These are phyloP conservation scores for Suillus americanus DNA, from an alignment of 768 basidiomycete species.

Conservation along the genomic window DNA sequence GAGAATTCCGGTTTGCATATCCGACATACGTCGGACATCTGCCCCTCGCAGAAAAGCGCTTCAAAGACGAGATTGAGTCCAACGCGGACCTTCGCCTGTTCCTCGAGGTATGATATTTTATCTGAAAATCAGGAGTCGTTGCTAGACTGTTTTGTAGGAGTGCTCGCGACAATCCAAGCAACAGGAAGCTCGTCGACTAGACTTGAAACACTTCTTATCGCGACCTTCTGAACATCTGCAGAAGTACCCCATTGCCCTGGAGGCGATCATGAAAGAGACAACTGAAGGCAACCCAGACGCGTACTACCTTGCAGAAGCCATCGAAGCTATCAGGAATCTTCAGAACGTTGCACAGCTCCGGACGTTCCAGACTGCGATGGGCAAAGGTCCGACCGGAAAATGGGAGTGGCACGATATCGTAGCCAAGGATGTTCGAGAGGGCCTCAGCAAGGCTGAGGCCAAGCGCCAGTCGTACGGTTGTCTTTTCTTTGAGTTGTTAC, in stretches of 20 bases:
- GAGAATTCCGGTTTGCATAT: slow-evolving; percentile 85
- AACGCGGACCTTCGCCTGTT: slow-evolving; percentile 84
- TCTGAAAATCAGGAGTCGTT: not conserved
- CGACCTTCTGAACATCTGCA: slow-evolving; percentile 65
- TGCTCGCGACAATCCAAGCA: slow-evolving; percentile 47
- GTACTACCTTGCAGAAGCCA: slow-evolving; percentile 82
- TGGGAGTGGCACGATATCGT: slow-evolving; percentile 93
- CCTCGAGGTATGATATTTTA: slow-evolving; percentile 60
- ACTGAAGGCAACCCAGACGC: slow-evolving; percentile 76
- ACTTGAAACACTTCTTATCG: slow-evolving; percentile 61
- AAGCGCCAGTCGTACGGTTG: slow-evolving; percentile 80
- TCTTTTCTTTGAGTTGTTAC: not conserved
- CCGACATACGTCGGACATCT: slow-evolving; percentile 83
- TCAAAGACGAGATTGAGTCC: slow-evolving; percentile 82
- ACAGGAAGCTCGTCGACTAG: slow-evolving; percentile 57
- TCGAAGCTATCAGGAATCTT: slow-evolving; percentile 79
- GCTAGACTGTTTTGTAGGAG: slow-evolving; percentile 15
- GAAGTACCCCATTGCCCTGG: slow-evolving; percentile 75
- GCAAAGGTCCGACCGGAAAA: slow-evolving; percentile 74
- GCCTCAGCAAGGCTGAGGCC: slow-evolving; percentile 68
- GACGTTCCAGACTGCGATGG: slow-evolving; percentile 90
- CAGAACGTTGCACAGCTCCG: slow-evolving; percentile 79
- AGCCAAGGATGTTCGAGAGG: slow-evolving; percentile 57
- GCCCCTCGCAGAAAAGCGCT: slow-evolving; percentile 79
- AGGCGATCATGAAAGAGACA: slow-evolving; percentile 85